These are phyloP conservation scores for Macrophomina phaseolina DNA, from an alignment of 2,329 filamentous ascomycete species.

Conservation along the genomic window DNA sequence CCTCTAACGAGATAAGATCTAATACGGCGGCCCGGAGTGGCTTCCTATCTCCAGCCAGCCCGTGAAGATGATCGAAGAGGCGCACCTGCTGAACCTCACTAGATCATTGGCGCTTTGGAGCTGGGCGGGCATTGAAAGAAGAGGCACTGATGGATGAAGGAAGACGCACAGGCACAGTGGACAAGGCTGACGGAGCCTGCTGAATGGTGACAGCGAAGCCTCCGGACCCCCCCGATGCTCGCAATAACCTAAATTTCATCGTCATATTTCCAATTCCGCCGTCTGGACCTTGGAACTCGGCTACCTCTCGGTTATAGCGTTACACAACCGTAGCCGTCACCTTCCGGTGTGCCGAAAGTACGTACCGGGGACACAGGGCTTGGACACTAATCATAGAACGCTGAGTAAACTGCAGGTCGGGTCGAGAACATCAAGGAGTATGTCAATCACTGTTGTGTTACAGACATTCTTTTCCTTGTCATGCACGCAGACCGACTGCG, in stretches of 20 bases:
- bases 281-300: conserved; percentile 11
- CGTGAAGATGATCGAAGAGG: not conserved
- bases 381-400: not conserved
- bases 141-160: not conserved
- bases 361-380: not conserved
- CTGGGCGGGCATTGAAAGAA: not conserved
- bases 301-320: conserved; percentile 3
- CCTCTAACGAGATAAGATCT: not conserved
- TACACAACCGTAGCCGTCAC: conserved; percentile 2
- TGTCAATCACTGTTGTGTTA: not conserved
- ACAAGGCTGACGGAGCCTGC: not conserved
- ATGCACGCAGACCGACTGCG: not conserved
- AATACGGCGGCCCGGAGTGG: not conserved
- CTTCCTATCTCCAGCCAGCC: conserved; percentile 1
- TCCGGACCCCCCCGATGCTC: conserved; percentile 6
- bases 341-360: not conserved
- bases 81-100: not conserved
- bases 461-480: not conserved
- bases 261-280: not conserved
- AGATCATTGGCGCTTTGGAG: not conserved
- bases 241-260: conserved; percentile 16
- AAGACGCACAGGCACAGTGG: not conserved
- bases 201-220: not conserved
- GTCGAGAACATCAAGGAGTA: not conserved
- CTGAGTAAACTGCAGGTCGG: not conserved